Evolutionary conservation across 352 stramenopile species (phyloP), one percentile per base, ranked within the genome.

Genomic region (Globisporangium iwayamae): DNA sequence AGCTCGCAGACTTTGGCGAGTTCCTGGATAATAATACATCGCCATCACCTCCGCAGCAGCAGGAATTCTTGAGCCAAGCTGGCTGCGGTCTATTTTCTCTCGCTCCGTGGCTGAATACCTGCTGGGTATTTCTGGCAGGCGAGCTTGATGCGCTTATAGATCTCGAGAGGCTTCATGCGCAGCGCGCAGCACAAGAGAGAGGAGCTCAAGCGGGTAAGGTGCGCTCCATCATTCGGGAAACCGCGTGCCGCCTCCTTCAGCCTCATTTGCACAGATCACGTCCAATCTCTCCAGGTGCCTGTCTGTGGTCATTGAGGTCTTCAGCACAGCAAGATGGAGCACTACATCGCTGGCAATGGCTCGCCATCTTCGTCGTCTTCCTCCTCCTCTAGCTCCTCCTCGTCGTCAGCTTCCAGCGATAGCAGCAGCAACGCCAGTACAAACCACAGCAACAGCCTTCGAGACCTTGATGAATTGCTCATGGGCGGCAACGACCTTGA

Each of bases 401-500:
- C 34, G 34, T 38, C 34, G 34, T 38, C 34, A 13, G 45, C 56
- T 46, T 50, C 20, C 10, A 61, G 53, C 41, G 32, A 25, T 4
- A 63, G 45, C n/a, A 55, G 39, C 43, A 39, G 46, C 20, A 58
- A 36, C 34, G 30, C 25, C 28, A 65, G 36, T 11, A 32, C 50
- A 10, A 59, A 18, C 18, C 36, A 53, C 16, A 61, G 30, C 52
- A 66, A 32, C 55, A 60, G 53, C 25, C 65, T 75, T 32, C 67
- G 72, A 14, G 73, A 75, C 45, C 65, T 80, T 18, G 73, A 80
- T 45, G 73, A 80, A 51, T 51, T 80, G 16, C 57, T 80, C 52
- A 65, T 80, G 56, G 65, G 70, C 16, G 50, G 63, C 20, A 68
- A 63, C 18, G 63, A 75, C 20, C 62, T 77, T 13, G 70, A 78